A percentile compares a stretch with the other conserved stretches of the same genome.
Evolutionary conservation across 2,329 filamentous ascomycete genomes (phyloP).

Genomic region (Mycogone perniciosa): DNA sequence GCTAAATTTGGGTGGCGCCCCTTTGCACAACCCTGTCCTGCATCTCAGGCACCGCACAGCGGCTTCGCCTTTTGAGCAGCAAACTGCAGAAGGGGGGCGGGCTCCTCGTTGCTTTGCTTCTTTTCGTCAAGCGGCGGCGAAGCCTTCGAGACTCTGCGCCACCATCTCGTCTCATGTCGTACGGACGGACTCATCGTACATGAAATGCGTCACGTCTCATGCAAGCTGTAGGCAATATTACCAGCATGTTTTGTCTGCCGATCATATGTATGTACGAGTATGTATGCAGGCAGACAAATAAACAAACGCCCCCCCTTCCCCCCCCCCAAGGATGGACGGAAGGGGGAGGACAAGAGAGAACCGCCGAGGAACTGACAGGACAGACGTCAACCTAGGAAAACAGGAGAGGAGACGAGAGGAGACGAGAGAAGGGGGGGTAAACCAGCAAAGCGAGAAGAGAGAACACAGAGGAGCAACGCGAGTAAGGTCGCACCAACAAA

Average conservation of each 20-base stretch:
- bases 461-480: neutral
- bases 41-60: slow-evolving; percentile 6
- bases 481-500: neutral
- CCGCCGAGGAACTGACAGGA: slow-evolving; percentile 9
- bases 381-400: neutral
- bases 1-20: slow-evolving; percentile 7
- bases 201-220: neutral
- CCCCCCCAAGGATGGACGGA: neutral
- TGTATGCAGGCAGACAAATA: neutral
- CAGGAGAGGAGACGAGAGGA: neutral
- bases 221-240: neutral
- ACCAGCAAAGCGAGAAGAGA: neutral
- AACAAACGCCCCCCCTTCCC: neutral
- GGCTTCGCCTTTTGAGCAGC: neutral
- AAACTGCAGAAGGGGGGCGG: neutral
- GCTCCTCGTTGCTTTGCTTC: neutral
- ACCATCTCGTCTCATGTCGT: neutral
- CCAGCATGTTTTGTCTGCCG: neutral
- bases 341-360: slow-evolving; percentile 5
- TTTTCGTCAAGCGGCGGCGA: neutral
- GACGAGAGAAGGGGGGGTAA: slow-evolving; percentile 8
- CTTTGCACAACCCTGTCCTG: neutral
- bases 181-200: neutral
- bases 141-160: neutral
- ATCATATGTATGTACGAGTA: neutral